Conservation (phyloP, 148 eudicot species). For the Fagopyrum tataricum region DNA sequence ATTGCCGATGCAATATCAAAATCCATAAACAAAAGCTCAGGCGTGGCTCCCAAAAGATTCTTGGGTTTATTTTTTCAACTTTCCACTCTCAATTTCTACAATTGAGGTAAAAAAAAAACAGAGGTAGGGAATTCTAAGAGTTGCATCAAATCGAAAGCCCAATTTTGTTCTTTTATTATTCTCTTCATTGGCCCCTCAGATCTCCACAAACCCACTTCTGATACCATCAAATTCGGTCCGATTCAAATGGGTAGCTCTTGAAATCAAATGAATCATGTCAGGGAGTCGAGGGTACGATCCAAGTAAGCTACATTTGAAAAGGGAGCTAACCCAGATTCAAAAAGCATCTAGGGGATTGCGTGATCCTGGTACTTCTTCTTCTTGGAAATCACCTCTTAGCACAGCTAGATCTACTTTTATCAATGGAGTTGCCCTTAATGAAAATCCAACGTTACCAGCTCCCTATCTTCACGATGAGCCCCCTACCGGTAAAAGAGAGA, state of each 20-base stretch:
- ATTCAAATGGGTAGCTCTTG: slow-evolving; percentile 11
- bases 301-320: slow-evolving; percentile 86
- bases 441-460: slow-evolving; percentile 1
- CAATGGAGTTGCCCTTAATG: neutral
- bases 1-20: slow-evolving; percentile 8
- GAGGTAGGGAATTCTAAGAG: neutral
- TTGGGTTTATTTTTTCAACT: neutral
- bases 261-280: slow-evolving; percentile 21
- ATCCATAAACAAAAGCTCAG: slow-evolving; percentile 2
- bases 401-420: slow-evolving; percentile 57
- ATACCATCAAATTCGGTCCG: neutral
- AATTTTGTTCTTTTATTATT: neutral
- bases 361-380: slow-evolving; percentile 92
- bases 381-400: slow-evolving; percentile 81
- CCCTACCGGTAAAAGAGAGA: neutral
- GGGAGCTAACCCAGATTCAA: slow-evolving; percentile 82
- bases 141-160: neutral
- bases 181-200: neutral
- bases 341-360: slow-evolving; percentile 72
- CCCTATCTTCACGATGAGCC: neutral
- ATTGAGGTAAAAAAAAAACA: neutral
- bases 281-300: slow-evolving; percentile 55
- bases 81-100: neutral
- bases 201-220: neutral
- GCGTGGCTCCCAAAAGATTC: slow-evolving; percentile 15